phyloP scores from a whole-genome alignment of 1,284 basidiomycete species.

The Leccinum fallax region DNA sequence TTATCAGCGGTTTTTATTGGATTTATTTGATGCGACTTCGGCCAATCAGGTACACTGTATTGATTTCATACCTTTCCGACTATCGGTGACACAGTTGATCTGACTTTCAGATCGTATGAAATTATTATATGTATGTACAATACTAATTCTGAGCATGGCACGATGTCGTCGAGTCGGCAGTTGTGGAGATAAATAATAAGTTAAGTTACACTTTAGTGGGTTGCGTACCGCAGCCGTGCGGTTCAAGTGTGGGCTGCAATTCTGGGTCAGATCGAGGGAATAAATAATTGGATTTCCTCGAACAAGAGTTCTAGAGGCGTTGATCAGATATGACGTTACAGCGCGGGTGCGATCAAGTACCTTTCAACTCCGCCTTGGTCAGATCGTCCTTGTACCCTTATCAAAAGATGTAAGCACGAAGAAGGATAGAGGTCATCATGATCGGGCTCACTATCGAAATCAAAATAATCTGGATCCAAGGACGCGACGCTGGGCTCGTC shows the following conservation, averaged over 20 bases:
- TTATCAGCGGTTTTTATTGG: conserved; percentile 9
- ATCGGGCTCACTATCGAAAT: conserved; percentile 70
- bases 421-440: neutral
- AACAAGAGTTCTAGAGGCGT: conserved; percentile 51
- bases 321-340: conserved; percentile 22
- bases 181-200: neutral
- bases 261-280: conserved; percentile 49
- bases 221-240: neutral
- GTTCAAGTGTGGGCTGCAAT: neutral
- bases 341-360: conserved; percentile 32
- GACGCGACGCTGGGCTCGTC: conserved; percentile 81
- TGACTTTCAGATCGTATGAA: conserved; percentile 17
- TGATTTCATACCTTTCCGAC: conserved; percentile 3
- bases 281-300: conserved; percentile 69
- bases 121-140: conserved; percentile 24
- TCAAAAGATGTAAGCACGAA: conserved; percentile 14
- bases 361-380: conserved; percentile 74
- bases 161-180: conserved; percentile 1
- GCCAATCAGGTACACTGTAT: conserved; percentile 13
- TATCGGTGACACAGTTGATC: neutral
- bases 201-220: neutral
- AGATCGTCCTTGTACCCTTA: conserved; percentile 76
- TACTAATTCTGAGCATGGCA: conserved; percentile 17
- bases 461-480: conserved; percentile 82
- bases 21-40: conserved; percentile 10